A percentile compares a stretch with the other conserved stretches of the same genome.
Conservation (phyloP, 2,329 filamentous ascomycete species). For the Penicillium sp. region DNA sequence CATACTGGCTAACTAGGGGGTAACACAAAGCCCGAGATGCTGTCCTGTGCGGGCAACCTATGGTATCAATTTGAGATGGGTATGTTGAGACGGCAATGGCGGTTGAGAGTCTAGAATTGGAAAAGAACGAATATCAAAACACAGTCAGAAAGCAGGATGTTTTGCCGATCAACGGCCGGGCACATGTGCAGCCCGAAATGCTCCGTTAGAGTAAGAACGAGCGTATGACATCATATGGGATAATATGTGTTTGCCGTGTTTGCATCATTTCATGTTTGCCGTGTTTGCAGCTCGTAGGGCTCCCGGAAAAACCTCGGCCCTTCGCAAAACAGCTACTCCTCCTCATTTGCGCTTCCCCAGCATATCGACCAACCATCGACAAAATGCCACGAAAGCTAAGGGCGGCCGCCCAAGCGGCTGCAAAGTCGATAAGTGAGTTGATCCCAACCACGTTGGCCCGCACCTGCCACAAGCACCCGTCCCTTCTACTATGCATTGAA, state of each 20-base stretch:
- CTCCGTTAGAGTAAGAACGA: not conserved
- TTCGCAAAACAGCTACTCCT: conserved; percentile 20
- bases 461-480: not conserved
- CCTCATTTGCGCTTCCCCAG: conserved; percentile 7
- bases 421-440: conserved; percentile 47
- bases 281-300: not conserved
- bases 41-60: not conserved
- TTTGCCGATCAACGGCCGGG: conserved; percentile 4
- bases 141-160: not conserved
- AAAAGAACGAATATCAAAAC: not conserved
- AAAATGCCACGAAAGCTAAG: conserved; percentile 48
- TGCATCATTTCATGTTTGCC: not conserved
- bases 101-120: not conserved
- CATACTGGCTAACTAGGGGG: not conserved
- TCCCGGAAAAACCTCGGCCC: conserved; percentile 13
- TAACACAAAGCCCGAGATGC: conserved; percentile 4
- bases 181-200: conserved; percentile 1
- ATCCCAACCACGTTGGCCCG: not conserved
- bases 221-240: not conserved
- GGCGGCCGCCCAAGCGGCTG: conserved; percentile 49
- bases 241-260: not conserved
- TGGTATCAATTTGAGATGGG: not conserved
- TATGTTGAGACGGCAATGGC: conserved; percentile 5
- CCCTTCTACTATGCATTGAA: not conserved
- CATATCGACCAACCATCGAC: conserved; percentile 7